These are phyloP conservation scores for Podaxis rugospora DNA, from an alignment of 768 basidiomycete species.

Conservation along the genomic window DNA sequence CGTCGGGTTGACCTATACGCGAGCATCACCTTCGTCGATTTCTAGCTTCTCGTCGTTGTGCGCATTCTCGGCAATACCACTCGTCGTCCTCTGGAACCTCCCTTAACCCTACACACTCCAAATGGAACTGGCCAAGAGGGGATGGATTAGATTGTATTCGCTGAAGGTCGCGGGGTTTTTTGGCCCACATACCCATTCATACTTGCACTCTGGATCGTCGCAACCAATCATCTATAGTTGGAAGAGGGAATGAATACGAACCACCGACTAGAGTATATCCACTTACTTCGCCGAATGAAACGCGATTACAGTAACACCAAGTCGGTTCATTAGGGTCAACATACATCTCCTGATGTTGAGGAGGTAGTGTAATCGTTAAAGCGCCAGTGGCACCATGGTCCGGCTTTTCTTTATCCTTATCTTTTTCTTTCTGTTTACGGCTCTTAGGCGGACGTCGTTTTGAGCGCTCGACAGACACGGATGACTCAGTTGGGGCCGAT, in stretches of 20 bases:
- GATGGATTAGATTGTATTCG: not conserved
- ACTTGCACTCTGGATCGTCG: constrained; percentile 63
- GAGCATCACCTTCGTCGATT: constrained; percentile 26
- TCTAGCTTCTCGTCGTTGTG: constrained; percentile 12
- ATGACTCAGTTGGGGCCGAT: not conserved
- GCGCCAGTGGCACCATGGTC: constrained; percentile 15
- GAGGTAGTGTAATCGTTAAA: constrained; percentile 34
- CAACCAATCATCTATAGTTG: constrained; percentile 76
- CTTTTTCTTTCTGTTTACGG: constrained; percentile 19
- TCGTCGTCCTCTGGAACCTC: constrained; percentile 51
- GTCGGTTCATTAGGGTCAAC: constrained; percentile 47
- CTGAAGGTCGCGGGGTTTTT: not conserved
- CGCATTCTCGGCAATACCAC: constrained; percentile 75
- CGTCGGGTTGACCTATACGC: constrained; percentile 17
- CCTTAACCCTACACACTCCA: constrained; percentile 58
- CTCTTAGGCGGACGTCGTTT: constrained; percentile 9
- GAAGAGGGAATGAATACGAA: constrained; percentile 2
- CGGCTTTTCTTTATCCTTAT: constrained; percentile 16
- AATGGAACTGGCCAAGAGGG: constrained; percentile 55
- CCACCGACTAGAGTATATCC: not conserved
- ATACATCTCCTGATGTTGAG: constrained; percentile 17
- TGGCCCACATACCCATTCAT: constrained; percentile 72
- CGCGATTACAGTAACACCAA: constrained; percentile 81
- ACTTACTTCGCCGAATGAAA: constrained; percentile 76
- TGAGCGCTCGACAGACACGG: not conserved